phyloP scores from a whole-genome alignment of 768 basidiomycete genomes.

The Rhizopogon rudus region DNA sequence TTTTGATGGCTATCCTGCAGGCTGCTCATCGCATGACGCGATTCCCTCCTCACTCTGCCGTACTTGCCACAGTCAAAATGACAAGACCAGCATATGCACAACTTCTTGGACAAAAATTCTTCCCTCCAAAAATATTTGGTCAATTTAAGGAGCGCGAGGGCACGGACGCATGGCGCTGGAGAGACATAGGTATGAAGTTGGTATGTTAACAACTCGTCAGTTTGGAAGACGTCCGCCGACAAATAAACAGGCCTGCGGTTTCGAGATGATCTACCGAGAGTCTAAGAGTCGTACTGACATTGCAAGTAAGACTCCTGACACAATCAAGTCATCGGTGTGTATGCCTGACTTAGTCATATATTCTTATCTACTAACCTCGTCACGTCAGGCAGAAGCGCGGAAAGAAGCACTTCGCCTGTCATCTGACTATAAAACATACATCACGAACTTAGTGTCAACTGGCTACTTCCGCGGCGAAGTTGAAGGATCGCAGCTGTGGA shows the following conservation, averaged over 20 bases:
- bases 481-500: constrained; percentile 78
- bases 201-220: constrained; percentile 34
- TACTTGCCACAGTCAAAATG: constrained; percentile 63
- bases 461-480: constrained; percentile 79
- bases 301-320: constrained; percentile 31
- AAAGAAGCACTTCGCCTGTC: constrained; percentile 66
- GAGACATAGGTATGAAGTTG: constrained; percentile 91
- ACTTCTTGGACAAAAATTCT: constrained; percentile 85
- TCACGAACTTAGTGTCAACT: constrained; percentile 54
- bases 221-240: neutral
- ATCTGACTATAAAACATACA: constrained; percentile 65
- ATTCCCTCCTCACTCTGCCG: constrained; percentile 70
- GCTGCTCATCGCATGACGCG: constrained; percentile 85
- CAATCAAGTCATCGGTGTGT: constrained; percentile 44
- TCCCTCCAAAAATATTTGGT: constrained; percentile 87
- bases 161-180: constrained; percentile 68
- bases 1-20: constrained; percentile 34
- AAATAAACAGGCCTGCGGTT: constrained; percentile 72
- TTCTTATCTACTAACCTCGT: neutral
- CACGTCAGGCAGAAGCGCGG: constrained; percentile 50
- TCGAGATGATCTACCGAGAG: constrained; percentile 94
- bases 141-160: constrained; percentile 61
- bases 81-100: constrained; percentile 95
- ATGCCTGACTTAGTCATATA: neutral
- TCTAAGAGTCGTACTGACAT: constrained; percentile 53